Evolutionary conservation across 2,329 filamentous ascomycete genomes (phyloP).

Genomic region (Colletotrichum cuscutae): DNA sequence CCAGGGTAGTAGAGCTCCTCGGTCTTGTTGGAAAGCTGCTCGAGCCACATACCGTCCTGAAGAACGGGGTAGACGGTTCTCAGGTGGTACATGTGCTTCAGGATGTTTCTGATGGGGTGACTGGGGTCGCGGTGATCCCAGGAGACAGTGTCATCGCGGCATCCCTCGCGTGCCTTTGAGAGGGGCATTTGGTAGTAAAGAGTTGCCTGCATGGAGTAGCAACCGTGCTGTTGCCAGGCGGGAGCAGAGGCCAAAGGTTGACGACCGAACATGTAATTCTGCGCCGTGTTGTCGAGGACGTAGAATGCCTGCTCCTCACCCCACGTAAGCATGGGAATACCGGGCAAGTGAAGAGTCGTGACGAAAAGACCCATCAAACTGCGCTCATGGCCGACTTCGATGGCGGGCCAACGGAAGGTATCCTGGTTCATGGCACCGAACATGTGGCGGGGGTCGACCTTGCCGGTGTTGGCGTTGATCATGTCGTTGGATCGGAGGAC

Average conservation of each 20-base stretch:
- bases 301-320: constrained; percentile 75
- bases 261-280: constrained; percentile 73
- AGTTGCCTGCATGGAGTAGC: constrained; percentile 65
- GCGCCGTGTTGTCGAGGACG: constrained; percentile 70
- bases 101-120: constrained; percentile 68
- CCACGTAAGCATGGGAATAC: constrained; percentile 70
- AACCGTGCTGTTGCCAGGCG: constrained; percentile 74
- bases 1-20: constrained; percentile 55
- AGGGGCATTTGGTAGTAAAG: constrained; percentile 70
- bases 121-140: constrained; percentile 72
- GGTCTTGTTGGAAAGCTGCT: constrained; percentile 67
- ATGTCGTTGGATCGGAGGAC: constrained; percentile 69
- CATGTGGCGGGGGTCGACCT: constrained; percentile 73
- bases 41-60: constrained; percentile 68
- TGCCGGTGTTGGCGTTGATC: constrained; percentile 67
- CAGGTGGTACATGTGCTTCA: constrained; percentile 71
- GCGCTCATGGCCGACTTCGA: constrained; percentile 65
- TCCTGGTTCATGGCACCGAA: constrained; percentile 74
- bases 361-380: constrained; percentile 68
- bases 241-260: constrained; percentile 69
- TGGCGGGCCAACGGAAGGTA: constrained; percentile 71
- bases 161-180: constrained; percentile 63
- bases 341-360: constrained; percentile 68
- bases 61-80: constrained; percentile 65
- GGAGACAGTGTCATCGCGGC: constrained; percentile 65